These are phyloP conservation scores for Tausonia pullulans DNA, from an alignment of 1,284 basidiomycete genomes.

Conservation along the genomic window DNA sequence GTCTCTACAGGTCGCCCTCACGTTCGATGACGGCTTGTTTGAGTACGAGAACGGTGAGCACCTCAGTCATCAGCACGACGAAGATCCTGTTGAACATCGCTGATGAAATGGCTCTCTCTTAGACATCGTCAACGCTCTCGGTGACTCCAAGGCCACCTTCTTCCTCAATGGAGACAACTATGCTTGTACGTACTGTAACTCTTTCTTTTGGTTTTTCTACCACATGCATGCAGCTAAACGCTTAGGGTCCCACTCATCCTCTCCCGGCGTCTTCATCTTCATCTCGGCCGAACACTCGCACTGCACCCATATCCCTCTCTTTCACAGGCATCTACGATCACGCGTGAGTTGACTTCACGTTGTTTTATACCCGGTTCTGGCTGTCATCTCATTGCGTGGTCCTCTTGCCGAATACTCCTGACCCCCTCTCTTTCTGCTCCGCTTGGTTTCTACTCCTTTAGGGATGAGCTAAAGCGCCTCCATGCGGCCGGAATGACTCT, in stretches of 20 bases:
- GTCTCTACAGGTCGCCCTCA: constrained; percentile 34
- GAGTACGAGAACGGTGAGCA: constrained; percentile 28
- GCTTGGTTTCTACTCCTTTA: constrained; percentile 20
- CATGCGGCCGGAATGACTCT: constrained; percentile 41
- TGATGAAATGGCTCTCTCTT: too few relatives aligned
- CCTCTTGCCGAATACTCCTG: not conserved
- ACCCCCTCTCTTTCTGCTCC: constrained; percentile 16
- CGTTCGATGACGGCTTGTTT: constrained; percentile 47
- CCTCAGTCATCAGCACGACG: too few relatives aligned
- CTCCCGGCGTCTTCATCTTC: not conserved
- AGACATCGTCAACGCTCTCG: constrained; percentile 37
- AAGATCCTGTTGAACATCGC: too few relatives aligned
- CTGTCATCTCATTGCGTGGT: too few relatives aligned
- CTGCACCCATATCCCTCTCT: constrained; percentile 27
- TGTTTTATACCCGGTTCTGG: too few relatives aligned
- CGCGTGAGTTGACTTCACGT: constrained; percentile 13
- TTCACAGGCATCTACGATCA: constrained; percentile 40
- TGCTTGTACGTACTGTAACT: not conserved
- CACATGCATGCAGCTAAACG: too few relatives aligned
- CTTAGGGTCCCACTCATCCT: too few relatives aligned
- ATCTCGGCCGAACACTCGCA: constrained; percentile 31
- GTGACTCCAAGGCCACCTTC: constrained; percentile 44
- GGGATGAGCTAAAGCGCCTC: constrained; percentile 31
- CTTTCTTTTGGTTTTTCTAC: too few relatives aligned
- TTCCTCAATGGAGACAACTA: constrained; percentile 41